Evolutionary conservation across 2,329 filamentous ascomycete genomes (phyloP).

Genomic region (Ceratocystis colombiana): DNA sequence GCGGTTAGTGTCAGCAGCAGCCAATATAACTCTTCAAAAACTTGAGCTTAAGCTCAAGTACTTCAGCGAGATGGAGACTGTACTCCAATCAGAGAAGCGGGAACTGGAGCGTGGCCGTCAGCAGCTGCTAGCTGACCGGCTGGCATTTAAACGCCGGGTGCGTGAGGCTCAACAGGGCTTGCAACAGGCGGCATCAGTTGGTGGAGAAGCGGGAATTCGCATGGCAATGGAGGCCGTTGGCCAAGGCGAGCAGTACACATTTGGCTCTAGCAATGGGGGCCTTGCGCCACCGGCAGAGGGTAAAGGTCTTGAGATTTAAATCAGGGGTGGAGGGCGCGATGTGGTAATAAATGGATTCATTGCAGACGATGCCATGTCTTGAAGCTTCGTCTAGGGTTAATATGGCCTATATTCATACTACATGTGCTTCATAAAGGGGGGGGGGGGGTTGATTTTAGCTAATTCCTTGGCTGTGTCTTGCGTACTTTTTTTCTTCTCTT

Average conservation of each 20-base stretch:
- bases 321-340: not conserved
- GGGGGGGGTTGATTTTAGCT: not conserved
- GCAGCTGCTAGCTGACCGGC: constrained; percentile 83
- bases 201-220: constrained; percentile 42
- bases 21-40: constrained; percentile 91
- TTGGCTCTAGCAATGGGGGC: constrained; percentile 34
- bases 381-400: not conserved
- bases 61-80: constrained; percentile 90
- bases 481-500: not conserved
- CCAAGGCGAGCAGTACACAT: constrained; percentile 46
- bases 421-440: not conserved
- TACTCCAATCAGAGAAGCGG: constrained; percentile 81
- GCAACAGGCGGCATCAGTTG: constrained; percentile 42
- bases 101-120: constrained; percentile 88
- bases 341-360: constrained; percentile 1
- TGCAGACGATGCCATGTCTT: not conserved
- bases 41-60: constrained; percentile 91
- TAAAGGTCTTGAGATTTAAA: constrained; percentile 23
- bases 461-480: not conserved
- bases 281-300: constrained; percentile 21
- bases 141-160: constrained; percentile 81
- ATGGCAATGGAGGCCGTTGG: constrained; percentile 39
- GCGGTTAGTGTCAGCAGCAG: constrained; percentile 77
- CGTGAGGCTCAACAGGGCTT: constrained; percentile 70
- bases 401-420: not conserved